Evolutionary conservation across 73 alveolate species (phyloP).

Genomic region (Paramecium bursaria): DNA sequence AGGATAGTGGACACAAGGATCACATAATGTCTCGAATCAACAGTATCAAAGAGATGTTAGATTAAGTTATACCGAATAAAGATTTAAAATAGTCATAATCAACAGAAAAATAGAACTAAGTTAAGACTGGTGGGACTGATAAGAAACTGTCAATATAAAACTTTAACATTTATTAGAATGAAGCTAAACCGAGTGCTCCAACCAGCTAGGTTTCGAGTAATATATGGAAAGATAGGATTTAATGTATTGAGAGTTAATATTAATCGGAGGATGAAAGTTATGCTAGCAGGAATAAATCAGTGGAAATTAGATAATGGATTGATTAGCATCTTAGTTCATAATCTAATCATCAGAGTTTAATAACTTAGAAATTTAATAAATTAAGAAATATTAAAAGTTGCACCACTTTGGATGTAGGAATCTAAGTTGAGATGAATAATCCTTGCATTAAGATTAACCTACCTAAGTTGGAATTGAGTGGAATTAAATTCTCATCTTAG

Average conservation of each 20-base stretch:
- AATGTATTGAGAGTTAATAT: constrained; percentile 43
- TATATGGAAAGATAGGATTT: too few relatives aligned
- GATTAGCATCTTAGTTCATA: not conserved
- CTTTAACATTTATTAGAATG: too few relatives aligned
- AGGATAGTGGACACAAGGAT: constrained; percentile 36
- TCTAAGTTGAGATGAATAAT: too few relatives aligned
- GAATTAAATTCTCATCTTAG: too few relatives aligned
- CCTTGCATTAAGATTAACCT: too few relatives aligned
- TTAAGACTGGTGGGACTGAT: too few relatives aligned
- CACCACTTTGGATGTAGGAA: constrained; percentile 34
- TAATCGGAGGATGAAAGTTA: constrained; percentile 1
- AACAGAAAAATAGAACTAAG: too few relatives aligned
- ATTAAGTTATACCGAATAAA: constrained; percentile 4
- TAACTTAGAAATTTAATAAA: not conserved
- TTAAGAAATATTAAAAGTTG: not conserved
- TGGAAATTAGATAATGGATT: constrained; percentile 14
- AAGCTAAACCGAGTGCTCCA: too few relatives aligned
- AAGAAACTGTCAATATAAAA: too few relatives aligned
- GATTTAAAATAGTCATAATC: not conserved
- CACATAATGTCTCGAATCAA: constrained; percentile 12
- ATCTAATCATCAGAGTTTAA: not conserved
- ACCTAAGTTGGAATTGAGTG: too few relatives aligned
- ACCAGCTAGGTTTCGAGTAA: too few relatives aligned
- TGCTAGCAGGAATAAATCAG: constrained; percentile 52
- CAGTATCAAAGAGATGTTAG: constrained; percentile 27